phyloP scores from a whole-genome alignment of 805 yeast species.

The Saccharomycopsis sp. region DNA sequence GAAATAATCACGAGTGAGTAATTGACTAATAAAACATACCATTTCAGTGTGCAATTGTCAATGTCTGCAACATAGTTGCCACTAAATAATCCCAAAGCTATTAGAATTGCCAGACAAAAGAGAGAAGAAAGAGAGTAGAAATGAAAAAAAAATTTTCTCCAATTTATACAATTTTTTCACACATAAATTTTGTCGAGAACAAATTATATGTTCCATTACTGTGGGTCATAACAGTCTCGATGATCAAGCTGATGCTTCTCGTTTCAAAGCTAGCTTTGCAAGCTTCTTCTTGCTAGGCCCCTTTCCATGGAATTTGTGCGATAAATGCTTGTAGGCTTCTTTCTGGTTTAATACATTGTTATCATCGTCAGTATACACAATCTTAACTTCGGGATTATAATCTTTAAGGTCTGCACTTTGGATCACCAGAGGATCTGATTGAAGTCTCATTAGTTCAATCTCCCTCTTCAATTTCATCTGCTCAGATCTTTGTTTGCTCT shows the following conservation, averaged over 20 bases:
- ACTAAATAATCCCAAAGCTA: no score
- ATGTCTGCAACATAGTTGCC: not conserved
- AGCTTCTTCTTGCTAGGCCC: constrained; percentile 18
- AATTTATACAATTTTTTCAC: no score
- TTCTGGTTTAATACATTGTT: constrained; percentile 43
- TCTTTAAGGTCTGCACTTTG: constrained; percentile 23
- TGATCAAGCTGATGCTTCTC: not conserved
- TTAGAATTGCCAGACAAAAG: not conserved
- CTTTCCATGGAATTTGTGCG: constrained; percentile 51
- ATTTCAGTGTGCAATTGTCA: not conserved
- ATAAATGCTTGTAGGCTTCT: constrained; percentile 49
- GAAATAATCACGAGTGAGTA: not conserved
- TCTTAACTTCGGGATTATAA: constrained; percentile 40
- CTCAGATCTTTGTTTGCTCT: constrained; percentile 27
- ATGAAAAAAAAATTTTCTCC: not conserved
- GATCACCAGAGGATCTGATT: constrained; percentile 2
- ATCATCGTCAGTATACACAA: constrained; percentile 42
- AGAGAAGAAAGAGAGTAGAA: not conserved
- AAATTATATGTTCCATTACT: not conserved
- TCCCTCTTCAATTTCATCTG: constrained; percentile 20
- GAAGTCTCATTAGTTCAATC: constrained; percentile 4
- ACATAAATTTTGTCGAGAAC: no score
- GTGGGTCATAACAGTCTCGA: not conserved
- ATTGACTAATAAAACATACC: not conserved
- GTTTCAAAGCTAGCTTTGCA: constrained; percentile 6